Percentiles rank a stretch among this genome's conserved stretches.
phyloP scores from a whole-genome alignment of 2,329 filamentous ascomycete genomes.

The Exophiala sideris region DNA sequence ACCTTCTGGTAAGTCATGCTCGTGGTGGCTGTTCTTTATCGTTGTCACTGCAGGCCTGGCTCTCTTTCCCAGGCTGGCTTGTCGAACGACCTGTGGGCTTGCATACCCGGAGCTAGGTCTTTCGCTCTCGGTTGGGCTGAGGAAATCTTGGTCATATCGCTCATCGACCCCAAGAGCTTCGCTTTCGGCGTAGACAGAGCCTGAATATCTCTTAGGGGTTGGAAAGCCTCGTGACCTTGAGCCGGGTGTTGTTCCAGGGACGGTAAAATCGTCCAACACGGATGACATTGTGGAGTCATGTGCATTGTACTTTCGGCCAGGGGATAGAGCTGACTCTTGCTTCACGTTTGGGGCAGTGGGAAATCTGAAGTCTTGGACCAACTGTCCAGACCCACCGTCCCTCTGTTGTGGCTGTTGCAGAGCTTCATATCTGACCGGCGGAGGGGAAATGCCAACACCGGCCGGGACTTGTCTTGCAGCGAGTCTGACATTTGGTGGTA shows the following conservation, averaged over 20 bases:
- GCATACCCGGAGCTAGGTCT: slow-evolving; percentile 8
- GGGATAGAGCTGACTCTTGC: slow-evolving; percentile 12
- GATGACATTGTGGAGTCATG: slow-evolving; percentile 25
- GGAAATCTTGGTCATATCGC: slow-evolving; percentile 2
- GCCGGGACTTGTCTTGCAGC: slow-evolving; percentile 20
- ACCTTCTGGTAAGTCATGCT: slow-evolving; percentile 23
- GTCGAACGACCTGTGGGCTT: slow-evolving; percentile 35
- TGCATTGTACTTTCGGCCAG: slow-evolving; percentile 18
- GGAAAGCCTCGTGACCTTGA: slow-evolving; percentile 19
- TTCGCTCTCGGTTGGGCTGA: slow-evolving; percentile 1
- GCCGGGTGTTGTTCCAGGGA: slow-evolving; percentile 18
- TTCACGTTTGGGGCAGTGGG: slow-evolving; percentile 14
- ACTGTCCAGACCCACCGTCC: slow-evolving; percentile 5
- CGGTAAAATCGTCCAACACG: slow-evolving; percentile 19
- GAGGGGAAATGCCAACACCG: slow-evolving; percentile 22
- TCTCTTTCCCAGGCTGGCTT: slow-evolving; percentile 43
- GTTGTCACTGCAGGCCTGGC: slow-evolving; percentile 42
- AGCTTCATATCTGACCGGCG: slow-evolving; percentile 15
- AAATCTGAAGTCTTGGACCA: slow-evolving; percentile 22
- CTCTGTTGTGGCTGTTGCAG: slow-evolving; percentile 7
- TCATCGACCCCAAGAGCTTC: slow-evolving; percentile 19
- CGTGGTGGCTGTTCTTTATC: slow-evolving; percentile 32
- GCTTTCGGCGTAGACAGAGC: slow-evolving; percentile 23
- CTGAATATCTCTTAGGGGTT: slow-evolving; percentile 19
- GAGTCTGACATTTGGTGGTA: slow-evolving; percentile 20